phyloP scores from a whole-genome alignment of 2,329 filamentous ascomycete species.

The Clonostachys sp. region DNA sequence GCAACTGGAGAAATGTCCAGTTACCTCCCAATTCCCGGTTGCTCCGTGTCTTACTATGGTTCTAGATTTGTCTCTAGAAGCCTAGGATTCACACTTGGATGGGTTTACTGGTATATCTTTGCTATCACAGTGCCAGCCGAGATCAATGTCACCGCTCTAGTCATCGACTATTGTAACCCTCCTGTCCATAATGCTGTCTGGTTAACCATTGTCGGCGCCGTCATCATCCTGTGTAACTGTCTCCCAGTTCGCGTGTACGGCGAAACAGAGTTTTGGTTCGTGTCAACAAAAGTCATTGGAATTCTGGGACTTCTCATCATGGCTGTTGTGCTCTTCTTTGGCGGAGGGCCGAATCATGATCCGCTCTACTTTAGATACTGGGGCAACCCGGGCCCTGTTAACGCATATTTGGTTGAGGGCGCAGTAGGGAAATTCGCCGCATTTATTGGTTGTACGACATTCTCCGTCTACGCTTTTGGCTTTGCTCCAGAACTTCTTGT shows the following conservation, averaged over 20 bases:
- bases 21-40: conserved; percentile 68
- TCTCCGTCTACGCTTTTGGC: conserved; percentile 58
- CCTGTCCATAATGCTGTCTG: conserved; percentile 64
- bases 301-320: conserved; percentile 75
- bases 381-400: conserved; percentile 64
- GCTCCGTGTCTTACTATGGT: conserved; percentile 70
- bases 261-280: conserved; percentile 76
- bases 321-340: conserved; percentile 69
- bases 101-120: conserved; percentile 82
- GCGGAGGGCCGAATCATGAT: conserved; percentile 59
- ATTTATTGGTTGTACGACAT: conserved; percentile 40
- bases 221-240: conserved; percentile 66
- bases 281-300: conserved; percentile 71
- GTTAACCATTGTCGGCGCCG: conserved; percentile 68
- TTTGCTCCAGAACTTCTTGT: conserved; percentile 74
- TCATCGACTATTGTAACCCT: conserved; percentile 71
- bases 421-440: conserved; percentile 58
- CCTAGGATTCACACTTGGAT: conserved; percentile 73
- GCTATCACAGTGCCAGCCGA: conserved; percentile 71
- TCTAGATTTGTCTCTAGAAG: conserved; percentile 69
- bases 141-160: conserved; percentile 65
- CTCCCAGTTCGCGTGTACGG: conserved; percentile 70
- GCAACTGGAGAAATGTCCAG: conserved; percentile 70
- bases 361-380: conserved; percentile 73
- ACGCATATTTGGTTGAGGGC: conserved; percentile 51